A percentile compares a stretch with the other conserved stretches of the same genome.
These are phyloP conservation scores for Porogramme epimiltina DNA, from an alignment of 1,284 basidiomycete species.

Conservation along the genomic window DNA sequence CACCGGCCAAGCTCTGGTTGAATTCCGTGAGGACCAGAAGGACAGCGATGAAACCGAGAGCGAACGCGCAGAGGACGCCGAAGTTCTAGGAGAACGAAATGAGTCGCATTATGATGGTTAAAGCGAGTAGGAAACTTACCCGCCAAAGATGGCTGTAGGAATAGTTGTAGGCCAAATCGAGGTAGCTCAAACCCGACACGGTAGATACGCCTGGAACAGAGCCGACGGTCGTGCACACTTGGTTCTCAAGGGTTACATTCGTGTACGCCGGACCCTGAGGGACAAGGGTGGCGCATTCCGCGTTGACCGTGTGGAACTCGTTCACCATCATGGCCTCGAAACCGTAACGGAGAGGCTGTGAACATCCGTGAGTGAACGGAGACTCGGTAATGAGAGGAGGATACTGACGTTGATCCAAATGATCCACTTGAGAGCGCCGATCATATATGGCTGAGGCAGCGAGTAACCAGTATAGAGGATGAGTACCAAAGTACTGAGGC, in stretches of 20 bases:
- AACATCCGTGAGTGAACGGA: not conserved
- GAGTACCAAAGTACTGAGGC: slow-evolving; percentile 50
- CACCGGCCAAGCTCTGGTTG: slow-evolving; percentile 38
- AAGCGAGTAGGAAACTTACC: slow-evolving; percentile 40
- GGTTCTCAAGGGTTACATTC: slow-evolving; percentile 49
- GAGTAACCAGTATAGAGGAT: slow-evolving; percentile 52
- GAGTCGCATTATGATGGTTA: not conserved
- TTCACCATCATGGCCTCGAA: slow-evolving; percentile 57
- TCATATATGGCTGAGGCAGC: slow-evolving; percentile 57
- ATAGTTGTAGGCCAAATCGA: slow-evolving; percentile 67
- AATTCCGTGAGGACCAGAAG: slow-evolving; percentile 56
- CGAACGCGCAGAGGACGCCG: slow-evolving; percentile 56
- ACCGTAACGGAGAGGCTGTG: slow-evolving; percentile 48
- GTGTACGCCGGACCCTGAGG: slow-evolving; percentile 57
- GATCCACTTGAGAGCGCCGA: slow-evolving; percentile 67
- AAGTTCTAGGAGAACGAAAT: slow-evolving; percentile 42
- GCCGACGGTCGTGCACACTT: slow-evolving; percentile 65
- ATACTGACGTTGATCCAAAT: slow-evolving; percentile 57
- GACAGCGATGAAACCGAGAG: slow-evolving; percentile 43
- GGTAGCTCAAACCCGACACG: slow-evolving; percentile 56
- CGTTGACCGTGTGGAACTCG: slow-evolving; percentile 52
- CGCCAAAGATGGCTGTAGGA: slow-evolving; percentile 64
- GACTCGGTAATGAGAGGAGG: not conserved
- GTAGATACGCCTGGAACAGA: slow-evolving; percentile 45
- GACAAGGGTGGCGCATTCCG: slow-evolving; percentile 41